A percentile compares a stretch with the other conserved stretches of the same genome.
phyloP scores from a whole-genome alignment of 305 asterid species.

The Solanum chacoense region DNA sequence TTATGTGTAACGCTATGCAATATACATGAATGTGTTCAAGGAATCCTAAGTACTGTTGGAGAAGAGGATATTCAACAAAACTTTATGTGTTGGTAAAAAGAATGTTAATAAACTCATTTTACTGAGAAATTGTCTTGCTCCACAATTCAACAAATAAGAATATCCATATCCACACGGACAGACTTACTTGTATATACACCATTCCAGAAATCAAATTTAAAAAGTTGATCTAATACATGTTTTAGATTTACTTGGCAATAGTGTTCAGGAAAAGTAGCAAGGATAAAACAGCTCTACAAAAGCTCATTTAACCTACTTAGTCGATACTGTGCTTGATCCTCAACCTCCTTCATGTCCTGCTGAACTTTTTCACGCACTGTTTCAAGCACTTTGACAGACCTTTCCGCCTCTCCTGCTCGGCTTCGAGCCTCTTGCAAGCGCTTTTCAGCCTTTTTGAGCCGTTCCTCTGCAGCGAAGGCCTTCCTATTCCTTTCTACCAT shows the following conservation, averaged over 20 bases:
- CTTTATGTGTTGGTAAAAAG: background rate
- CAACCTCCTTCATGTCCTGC: conserved; percentile 10
- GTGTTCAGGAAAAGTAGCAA: background rate
- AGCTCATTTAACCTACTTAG: conserved; percentile 22
- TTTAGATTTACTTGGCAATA: background rate
- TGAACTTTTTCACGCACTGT: conserved; percentile 14
- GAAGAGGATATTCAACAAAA: background rate
- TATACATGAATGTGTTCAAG: background rate
- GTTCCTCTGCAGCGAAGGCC: conserved; percentile 21
- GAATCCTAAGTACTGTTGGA: background rate
- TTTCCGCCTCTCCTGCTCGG: conserved; percentile 4
- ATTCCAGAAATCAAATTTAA: background rate
- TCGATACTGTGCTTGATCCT: conserved; percentile 23
- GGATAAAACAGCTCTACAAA: background rate
- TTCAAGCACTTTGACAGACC: conserved; percentile 14
- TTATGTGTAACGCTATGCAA: background rate
- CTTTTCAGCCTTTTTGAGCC: conserved; percentile 18
- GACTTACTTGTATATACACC: background rate
- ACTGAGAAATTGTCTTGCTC: background rate
- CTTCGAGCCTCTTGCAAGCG: background rate
- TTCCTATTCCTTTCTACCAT: conserved; percentile 17
- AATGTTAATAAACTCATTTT: background rate
- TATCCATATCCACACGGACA: background rate
- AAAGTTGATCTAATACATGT: background rate
- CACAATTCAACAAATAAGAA: background rate